Evolutionary conservation across 768 basidiomycete species (phyloP), one percentile per base, ranked within the genome.

Genomic region (Boletellus emodensis): DNA sequence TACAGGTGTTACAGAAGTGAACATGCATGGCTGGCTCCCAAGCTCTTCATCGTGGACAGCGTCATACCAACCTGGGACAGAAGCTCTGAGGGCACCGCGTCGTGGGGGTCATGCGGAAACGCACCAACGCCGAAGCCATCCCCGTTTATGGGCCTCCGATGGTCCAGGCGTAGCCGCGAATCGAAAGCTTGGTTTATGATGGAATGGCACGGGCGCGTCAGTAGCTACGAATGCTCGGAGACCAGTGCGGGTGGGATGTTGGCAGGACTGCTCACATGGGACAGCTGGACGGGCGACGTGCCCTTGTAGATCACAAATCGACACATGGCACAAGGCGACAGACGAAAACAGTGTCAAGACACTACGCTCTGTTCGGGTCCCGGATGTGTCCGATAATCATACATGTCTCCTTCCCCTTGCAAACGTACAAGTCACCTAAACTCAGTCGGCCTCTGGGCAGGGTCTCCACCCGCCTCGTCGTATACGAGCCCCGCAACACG

Each of bases 141-240:
- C 9, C 91, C 90, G 57, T 93, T 93, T 70, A 93, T 91, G n/a
- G 90, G 91, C 53, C 90, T 71, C 49, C 90, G 76, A 56, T 73
- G 77, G 62, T 93, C 90, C 46, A 92, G 67, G 17, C 95, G 82
- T 30, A 99, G 75, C 8, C 94, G 80, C 18, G 92, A 94, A 71
- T 97, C 95, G 61, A 93, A 94, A 0, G 95, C 93, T 72, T 96
- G 93, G 67, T 95, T 95, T 67, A 94, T 96, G 72, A 97, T 96
- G 3, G 90, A 92, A 72, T 97, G 95, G 53, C 86, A 85, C 44
- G 95, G 95, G 42, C 90, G 79, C 39, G 94, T 98, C 59, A 97
- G 77, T n/a, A 97, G 81, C 81, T 91, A 57, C 30, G 45, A 20
- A 46, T 41, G 17, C 35, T 65, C 41, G 40, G 43, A 41, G 22